Base-by-base conservation (phyloP, 495 filamentous ascomycete species). In the Pseudotulostoma volvatum region DNA sequence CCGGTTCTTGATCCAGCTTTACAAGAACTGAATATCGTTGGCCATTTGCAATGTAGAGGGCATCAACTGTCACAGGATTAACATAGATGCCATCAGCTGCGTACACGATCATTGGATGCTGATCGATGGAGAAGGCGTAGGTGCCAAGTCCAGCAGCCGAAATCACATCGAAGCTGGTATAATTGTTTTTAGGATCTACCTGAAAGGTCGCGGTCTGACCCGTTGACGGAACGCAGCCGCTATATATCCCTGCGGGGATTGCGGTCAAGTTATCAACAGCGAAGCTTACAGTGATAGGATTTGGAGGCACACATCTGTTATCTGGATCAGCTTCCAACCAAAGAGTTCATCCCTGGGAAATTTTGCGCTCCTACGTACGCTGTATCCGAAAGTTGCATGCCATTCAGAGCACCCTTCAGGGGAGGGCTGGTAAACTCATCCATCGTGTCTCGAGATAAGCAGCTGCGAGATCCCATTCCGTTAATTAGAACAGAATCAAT, bases 401-500 rank as follows among this genome's bases (percentile, higher is more conserved):
- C 54, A 7, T 47, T 50, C 23, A 57, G 49, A 3, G 52, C 33
- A 7, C 48, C 48, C 9, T 59, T 39, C n/a, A 64, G 47, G 3
- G 46, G 18, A 0, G 39, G 36, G 11, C 52, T 61, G 1, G 59
- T 59, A 4, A 46, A 42, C 36, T 38, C 54, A 33, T 44, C 54
- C 28, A 63, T 56, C 11, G 61, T 53, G 2, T 61, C 52, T 5
- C 54, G 41, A 0, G 59, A 47, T 17, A 54, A 59, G 42, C 68
- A 73, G 32, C 65, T 52, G 15, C 69, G 60, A 15, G 47, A 48
- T 9, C 69, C 70, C 37, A 61, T 59, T 7, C 69, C 68, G 39
- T 74, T 72, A 40, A 74, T 46, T 1, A 74, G 58, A 9, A 72
- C 46, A 37, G 55, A 61, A 39, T 71, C 66, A 33, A 60, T 56